Evolutionary conservation across 352 stramenopile genomes (phyloP).

Genomic region (Phytopythium kandeliae): DNA sequence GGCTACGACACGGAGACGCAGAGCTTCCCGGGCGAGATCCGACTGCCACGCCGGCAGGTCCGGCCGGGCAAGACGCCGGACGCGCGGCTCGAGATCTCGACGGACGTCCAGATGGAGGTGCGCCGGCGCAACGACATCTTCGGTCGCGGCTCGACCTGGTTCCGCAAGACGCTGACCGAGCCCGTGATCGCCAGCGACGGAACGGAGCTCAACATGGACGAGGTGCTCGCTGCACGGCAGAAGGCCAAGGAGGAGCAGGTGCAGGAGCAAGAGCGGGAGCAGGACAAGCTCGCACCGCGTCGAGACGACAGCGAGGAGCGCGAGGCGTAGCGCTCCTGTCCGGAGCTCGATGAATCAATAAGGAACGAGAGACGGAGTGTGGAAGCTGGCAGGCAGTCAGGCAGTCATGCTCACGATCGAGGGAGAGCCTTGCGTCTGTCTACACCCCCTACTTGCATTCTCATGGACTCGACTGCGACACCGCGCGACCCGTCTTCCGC

Average conservation of each 20-base stretch:
- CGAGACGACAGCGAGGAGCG: no score
- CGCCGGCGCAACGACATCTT: constrained; percentile 76
- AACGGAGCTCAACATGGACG: constrained; percentile 80
- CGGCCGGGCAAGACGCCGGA: constrained; percentile 50
- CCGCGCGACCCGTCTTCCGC: no score
- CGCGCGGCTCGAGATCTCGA: constrained; percentile 56
- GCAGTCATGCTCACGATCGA: no score
- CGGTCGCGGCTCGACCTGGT: constrained; percentile 75
- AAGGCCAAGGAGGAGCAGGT: constrained; percentile 24
- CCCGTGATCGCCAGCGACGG: constrained; percentile 76
- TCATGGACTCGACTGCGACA: no score
- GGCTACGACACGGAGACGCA: constrained; percentile 83
- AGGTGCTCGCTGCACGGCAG: constrained; percentile 57
- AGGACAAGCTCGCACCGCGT: no score
- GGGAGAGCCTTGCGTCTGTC: no score
- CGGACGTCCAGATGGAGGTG: constrained; percentile 56
- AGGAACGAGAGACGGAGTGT: no score
- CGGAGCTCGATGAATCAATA: no score
- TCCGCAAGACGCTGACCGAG: constrained; percentile 66
- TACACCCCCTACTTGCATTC: no score
- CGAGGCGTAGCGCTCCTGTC: no score
- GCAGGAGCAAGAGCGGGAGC: constrained; percentile 1
- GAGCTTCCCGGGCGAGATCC: constrained; percentile 65
- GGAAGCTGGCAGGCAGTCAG: no score
- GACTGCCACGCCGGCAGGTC: constrained; percentile 71